Conservation (phyloP, 2,329 filamentous ascomycete species). For the Teratosphaeria pseudoeucalypti region DNA sequence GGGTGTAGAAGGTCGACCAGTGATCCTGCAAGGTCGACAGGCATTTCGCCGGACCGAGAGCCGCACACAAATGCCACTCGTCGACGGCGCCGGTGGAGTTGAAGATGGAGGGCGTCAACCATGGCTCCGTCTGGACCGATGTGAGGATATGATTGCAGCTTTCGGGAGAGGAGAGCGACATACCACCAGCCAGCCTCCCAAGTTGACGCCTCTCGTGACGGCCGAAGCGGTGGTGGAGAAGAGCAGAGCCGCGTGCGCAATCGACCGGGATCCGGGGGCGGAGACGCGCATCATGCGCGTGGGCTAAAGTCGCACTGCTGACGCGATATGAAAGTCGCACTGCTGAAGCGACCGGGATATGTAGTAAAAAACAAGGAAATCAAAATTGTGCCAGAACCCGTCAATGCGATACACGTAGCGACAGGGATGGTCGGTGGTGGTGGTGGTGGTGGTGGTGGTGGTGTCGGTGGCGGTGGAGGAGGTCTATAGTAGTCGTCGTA, state of each 20-base stretch:
- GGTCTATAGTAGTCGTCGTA: too few relatives aligned
- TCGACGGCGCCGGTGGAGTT: slow-evolving; percentile 9
- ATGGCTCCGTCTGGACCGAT: not conserved
- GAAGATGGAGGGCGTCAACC: slow-evolving; percentile 9
- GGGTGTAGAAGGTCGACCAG: slow-evolving; percentile 9
- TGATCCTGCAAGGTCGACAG: slow-evolving; percentile 10
- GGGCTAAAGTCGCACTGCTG: not conserved
- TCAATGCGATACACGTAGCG: not conserved
- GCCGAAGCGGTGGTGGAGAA: not conserved
- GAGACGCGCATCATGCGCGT: not conserved
- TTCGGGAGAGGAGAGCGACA: not conserved
- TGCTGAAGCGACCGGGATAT: not conserved
- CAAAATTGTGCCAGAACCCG: not conserved
- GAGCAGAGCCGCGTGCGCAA: not conserved
- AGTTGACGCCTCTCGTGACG: slow-evolving; percentile 14
- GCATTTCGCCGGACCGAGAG: slow-evolving; percentile 12
- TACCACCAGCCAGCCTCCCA: slow-evolving; percentile 15
- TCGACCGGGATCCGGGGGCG: not conserved
- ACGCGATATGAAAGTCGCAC: not conserved
- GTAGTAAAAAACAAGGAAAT: not conserved
- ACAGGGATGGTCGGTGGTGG: not conserved
- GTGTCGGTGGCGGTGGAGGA: not conserved
- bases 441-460: not conserved
- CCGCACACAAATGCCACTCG: slow-evolving; percentile 17
- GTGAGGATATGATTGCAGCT: not conserved